Evolutionary conservation across 2,329 filamentous ascomycete species (phyloP), one percentile per base, ranked within the genome.

Genomic region (Domatiomyces globalis): DNA sequence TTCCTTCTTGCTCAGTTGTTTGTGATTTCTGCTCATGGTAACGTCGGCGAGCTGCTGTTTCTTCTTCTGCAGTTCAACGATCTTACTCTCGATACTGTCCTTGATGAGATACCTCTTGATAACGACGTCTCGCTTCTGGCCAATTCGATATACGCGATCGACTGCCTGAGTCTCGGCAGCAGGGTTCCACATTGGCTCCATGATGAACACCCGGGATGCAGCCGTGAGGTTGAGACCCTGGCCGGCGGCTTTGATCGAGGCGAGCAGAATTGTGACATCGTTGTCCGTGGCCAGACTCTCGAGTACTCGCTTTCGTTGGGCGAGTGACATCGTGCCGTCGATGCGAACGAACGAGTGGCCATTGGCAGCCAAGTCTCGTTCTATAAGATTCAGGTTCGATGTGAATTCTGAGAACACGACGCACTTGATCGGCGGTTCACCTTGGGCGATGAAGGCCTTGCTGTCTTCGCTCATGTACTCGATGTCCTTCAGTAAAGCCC

Each of bases 361-460:
- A 9, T 76, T 76, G 48, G 79, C 74, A 27, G 80, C 74, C 12
- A 96, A 75, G 0, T 89, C 90, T 48, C 87, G 75, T 63, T 92
- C 81, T 59, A 98, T 94, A 18, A 98, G 78, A 65, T 96, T 89
- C 15, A 98, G 79, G 64, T 96, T 89, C 0, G 85, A 83, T 0
- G 92, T 96, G 89, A 92, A 96, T n/a, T 83, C 83, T 0, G 88
- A 95, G 68, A 96, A 96, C 5, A 98, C 81, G 12, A 98, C 88
- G 22, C 87, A 92, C 66, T 95, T 96, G 68, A 87, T 84, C 0
- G 89, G 89, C 0, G 80, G 77, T 62, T 89, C 79, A 9, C 77
- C 69, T 0, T 80, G 78, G 8, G 78, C 54, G 9, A 67, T 59
- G 12, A 63, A 54, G 45, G 65, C 62, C 39, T 76, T 74, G 54